Percentiles rank a stretch among this genome's conserved stretches.
Conservation (phyloP, 2,329 filamentous ascomycete species). For the Basipetospora chlamydospora region DNA sequence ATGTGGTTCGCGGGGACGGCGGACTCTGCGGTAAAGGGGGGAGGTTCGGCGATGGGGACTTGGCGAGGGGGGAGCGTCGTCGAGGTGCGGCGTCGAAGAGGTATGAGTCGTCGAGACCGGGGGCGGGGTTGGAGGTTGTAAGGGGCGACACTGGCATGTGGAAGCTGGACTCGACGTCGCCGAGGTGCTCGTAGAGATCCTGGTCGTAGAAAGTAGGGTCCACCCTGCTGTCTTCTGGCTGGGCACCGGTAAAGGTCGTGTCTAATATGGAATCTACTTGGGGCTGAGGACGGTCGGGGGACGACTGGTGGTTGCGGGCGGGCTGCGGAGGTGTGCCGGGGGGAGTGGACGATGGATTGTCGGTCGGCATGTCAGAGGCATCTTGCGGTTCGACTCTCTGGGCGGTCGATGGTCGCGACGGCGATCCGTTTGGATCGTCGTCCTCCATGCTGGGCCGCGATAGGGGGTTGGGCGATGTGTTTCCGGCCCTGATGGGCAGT, state of each 20-base stretch:
- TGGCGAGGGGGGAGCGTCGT: conserved; percentile 5
- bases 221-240: conserved; percentile 2
- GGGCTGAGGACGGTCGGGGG: too few relatives aligned
- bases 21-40: conserved; percentile 1
- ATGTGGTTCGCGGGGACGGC: neutral
- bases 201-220: conserved; percentile 20
- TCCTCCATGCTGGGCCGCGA: neutral
- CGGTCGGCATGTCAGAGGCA: too few relatives aligned
- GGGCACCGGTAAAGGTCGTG: conserved; percentile 3
- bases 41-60: conserved; percentile 10
- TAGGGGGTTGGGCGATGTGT: too few relatives aligned
- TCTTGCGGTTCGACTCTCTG: too few relatives aligned
- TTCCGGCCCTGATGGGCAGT: too few relatives aligned
- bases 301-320: too few relatives aligned
- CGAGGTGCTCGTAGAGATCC: conserved; percentile 39
- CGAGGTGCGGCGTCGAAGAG: conserved; percentile 40
- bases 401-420: neutral
- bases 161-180: conserved; percentile 54
- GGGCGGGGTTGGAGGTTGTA: conserved; percentile 25
- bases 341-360: too few relatives aligned
- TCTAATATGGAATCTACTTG: conserved; percentile 1
- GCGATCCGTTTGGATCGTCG: neutral
- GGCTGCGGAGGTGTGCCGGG: too few relatives aligned
- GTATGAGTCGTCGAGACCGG: conserved; percentile 42
- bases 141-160: conserved; percentile 43